These are phyloP conservation scores for Conticribra weissflogii DNA, from an alignment of 108 stramenopile genomes.

Conservation along the genomic window DNA sequence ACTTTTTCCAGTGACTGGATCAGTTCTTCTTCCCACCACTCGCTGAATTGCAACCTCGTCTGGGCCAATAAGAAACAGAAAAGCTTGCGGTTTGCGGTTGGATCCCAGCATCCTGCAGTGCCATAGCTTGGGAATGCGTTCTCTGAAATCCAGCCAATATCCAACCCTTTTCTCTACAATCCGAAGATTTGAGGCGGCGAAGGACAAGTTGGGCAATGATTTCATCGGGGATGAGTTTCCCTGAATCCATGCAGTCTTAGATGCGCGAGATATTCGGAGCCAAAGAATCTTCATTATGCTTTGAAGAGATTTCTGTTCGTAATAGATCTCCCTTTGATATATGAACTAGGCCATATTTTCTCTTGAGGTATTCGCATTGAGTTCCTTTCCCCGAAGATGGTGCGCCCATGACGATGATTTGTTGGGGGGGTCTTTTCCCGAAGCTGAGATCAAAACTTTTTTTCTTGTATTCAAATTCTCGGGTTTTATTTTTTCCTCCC, in stretches of 20 bases:
- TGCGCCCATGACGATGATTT: conserved; percentile 86
- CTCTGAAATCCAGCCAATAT: conserved; percentile 83
- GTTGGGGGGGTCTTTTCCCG: no score
- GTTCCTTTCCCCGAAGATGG: conserved; percentile 92
- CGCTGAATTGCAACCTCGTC: conserved; percentile 88
- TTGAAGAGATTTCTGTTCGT: conserved; percentile 62
- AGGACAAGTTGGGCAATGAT: conserved; percentile 57
- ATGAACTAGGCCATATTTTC: conserved; percentile 78
- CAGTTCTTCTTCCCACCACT: conserved; percentile 90
- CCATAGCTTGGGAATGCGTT: conserved; percentile 63
- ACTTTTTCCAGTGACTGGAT: conserved; percentile 92
- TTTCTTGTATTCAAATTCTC: no score
- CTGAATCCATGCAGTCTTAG: conserved; percentile 58
- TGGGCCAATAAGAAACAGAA: conserved; percentile 78
- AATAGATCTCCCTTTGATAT: conserved; percentile 91
- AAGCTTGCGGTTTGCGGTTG: conserved; percentile 77
- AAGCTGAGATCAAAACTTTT: no score
- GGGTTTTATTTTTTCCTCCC: no score
- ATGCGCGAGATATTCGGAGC: conserved; percentile 12
- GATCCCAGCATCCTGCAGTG: conserved; percentile 72
- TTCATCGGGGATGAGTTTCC: conserved; percentile 74
- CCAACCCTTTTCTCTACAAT: conserved; percentile 87
- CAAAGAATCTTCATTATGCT: conserved; percentile 16
- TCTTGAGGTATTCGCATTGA: conserved; percentile 80
- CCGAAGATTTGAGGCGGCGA: conserved; percentile 61